Percentiles rank a stretch among this genome's conserved stretches.
Evolutionary conservation across 768 basidiomycete genomes (phyloP).

Genomic region (Suillus spraguei): DNA sequence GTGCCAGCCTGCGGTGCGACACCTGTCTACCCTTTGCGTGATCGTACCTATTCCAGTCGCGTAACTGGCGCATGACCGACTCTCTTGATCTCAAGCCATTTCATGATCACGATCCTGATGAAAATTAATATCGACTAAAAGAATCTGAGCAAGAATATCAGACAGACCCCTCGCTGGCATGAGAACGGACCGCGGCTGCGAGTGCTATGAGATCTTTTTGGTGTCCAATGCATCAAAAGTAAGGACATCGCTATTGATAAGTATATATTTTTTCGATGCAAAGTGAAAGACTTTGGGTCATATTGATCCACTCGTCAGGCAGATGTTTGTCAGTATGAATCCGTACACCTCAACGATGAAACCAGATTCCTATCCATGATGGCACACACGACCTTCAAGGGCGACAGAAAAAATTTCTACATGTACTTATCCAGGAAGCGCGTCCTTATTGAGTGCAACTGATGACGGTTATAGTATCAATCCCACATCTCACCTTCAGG

Average conservation of each 20-base stretch:
- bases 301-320: not conserved
- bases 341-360: not conserved
- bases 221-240: too few species aligned
- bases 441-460: too few species aligned
- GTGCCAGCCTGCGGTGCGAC: slow-evolving; percentile 31
- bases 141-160: not conserved
- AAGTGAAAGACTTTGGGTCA: not conserved
- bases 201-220: not conserved
- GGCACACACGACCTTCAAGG: too few species aligned
- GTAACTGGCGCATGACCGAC: not conserved
- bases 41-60: slow-evolving; percentile 13
- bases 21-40: slow-evolving; percentile 16
- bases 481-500: too few species aligned
- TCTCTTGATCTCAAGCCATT: not conserved
- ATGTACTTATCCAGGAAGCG: too few species aligned
- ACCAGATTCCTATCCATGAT: too few species aligned
- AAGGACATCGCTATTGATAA: too few species aligned
- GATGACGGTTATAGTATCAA: not conserved
- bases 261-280: not conserved
- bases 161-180: not conserved
- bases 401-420: too few species aligned
- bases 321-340: not conserved
- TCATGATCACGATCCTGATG: not conserved
- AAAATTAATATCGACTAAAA: slow-evolving; percentile 13
- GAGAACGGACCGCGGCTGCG: not conserved